Evolutionary conservation across 352 stramenopile species (phyloP), one percentile per base, ranked within the genome.

Genomic region (Blastocystis sp.): DNA sequence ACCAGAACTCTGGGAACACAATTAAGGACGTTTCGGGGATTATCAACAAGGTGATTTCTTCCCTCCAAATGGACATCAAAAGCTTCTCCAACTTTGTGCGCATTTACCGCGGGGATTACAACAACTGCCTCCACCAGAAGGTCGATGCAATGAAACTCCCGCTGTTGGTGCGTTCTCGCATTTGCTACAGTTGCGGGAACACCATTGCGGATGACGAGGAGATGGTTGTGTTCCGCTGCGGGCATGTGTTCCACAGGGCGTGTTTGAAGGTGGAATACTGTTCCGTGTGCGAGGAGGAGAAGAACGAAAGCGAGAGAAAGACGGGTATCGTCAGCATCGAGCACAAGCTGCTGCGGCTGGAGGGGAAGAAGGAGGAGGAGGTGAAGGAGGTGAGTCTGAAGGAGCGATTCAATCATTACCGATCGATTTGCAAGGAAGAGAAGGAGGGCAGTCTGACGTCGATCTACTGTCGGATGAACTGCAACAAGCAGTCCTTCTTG

Each of bases 61-160:
- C 74, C 53, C 74, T 84, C 38, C 74, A 67, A 66, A 67, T 61
- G 59, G 74, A 84, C 48, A 62, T 67, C 19, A 64, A 84, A 19
- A 56, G 34, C 41, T 67, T 59, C 41, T 19, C 52, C 53, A 67
- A 66, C 48, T 84, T 84, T 21, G 52, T 67, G 14, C 59, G 74
- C 41, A 84, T 84, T 52, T 84, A 67, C 60, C 74, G 74, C 38
- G 52, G 74, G n/a, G 74, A 84, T 52, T 67, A 67, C 28, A 67
- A 66, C 52, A 21, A 52, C 4, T 53, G 21, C 48, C 52, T 67
- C 28, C 74, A 84, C 1, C n/a, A 67, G 23, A 84, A 70, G 9
- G 52, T 66, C 5, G 19, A 62, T 0, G 52, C 9, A 23, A 67
- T 84, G 74, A 67, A 70, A 70, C 74, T 52, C 23, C 74, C 74